A percentile compares a stretch with the other conserved stretches of the same genome.
phyloP scores from a whole-genome alignment of 129 eudicot genomes.

The Helianthus tuberosus region DNA sequence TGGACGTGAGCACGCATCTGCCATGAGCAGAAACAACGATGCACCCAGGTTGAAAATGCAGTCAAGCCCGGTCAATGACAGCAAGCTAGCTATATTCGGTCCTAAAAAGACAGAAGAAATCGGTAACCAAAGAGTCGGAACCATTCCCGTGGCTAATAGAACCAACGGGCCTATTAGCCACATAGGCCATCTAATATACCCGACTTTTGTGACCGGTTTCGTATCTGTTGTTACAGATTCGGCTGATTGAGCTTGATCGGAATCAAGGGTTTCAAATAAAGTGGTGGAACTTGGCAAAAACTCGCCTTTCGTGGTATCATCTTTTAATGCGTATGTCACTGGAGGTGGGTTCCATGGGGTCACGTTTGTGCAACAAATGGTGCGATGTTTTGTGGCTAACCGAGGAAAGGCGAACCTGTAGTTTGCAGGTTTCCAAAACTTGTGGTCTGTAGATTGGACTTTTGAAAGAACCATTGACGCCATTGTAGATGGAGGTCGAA shows the following conservation, averaged over 20 bases:
- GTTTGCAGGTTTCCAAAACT: conserved; percentile 38
- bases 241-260: conserved; percentile 40
- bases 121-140: conserved; percentile 89
- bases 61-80: conserved; percentile 84
- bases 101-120: conserved; percentile 84
- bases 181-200: conserved; percentile 72
- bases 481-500: conserved; percentile 48
- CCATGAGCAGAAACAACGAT: conserved; percentile 80
- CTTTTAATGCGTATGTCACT: conserved; percentile 54
- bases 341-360: conserved; percentile 90
- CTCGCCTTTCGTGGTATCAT: conserved; percentile 46
- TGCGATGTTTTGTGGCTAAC: conserved; percentile 20
- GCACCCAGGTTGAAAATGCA: conserved; percentile 95
- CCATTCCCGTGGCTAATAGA: conserved; percentile 85
- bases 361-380: conserved; percentile 51
- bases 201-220: conserved; percentile 35
- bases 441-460: conserved; percentile 37
- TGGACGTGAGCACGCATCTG: conserved; percentile 77
- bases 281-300: conserved; percentile 43
- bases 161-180: conserved; percentile 84
- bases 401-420: conserved; percentile 28
- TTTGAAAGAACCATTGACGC: conserved; percentile 29
- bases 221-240: conserved; percentile 32
- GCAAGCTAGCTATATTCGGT: conserved; percentile 79
- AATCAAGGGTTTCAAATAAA: conserved; percentile 60